A percentile compares a stretch with the other conserved stretches of the same genome.
Evolutionary conservation across 1,139 yeast genomes (phyloP).

Genomic region (Taphrina betulina): DNA sequence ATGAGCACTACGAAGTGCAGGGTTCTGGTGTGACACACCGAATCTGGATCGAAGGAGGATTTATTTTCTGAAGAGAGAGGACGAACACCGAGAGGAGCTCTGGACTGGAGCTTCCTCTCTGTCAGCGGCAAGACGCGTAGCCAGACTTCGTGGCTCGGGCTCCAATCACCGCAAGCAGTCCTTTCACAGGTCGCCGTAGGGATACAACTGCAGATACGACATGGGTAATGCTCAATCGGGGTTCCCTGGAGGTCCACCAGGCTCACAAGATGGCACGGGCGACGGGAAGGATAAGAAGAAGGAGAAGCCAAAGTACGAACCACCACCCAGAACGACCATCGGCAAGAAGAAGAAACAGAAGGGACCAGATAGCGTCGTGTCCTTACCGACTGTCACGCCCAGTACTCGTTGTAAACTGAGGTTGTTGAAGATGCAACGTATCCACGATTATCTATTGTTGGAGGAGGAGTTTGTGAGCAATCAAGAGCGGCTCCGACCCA

Average conservation of each 20-base stretch:
- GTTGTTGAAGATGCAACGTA: slow-evolving; percentile 87
- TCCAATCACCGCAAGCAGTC: too few species aligned
- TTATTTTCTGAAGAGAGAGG: too few species aligned
- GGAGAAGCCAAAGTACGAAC: slow-evolving; percentile 92
- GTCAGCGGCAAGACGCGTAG: too few species aligned
- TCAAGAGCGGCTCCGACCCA: slow-evolving; percentile 92
- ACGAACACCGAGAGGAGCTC: too few species aligned
- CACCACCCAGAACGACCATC: slow-evolving; percentile 92
- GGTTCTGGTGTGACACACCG: neutral
- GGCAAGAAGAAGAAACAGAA: slow-evolving; percentile 63
- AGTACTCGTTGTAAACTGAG: slow-evolving; percentile 90
- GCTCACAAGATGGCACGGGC: slow-evolving; percentile 10
- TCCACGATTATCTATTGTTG: slow-evolving; percentile 88
- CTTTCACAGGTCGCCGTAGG: too few species aligned
- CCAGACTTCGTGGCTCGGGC: too few species aligned
- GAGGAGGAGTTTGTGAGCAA: slow-evolving; percentile 96
- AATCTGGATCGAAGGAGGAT: neutral
- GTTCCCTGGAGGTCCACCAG: slow-evolving; percentile 14
- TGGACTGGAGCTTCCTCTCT: too few species aligned
- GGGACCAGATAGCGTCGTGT: slow-evolving; percentile 85
- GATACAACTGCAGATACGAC: too few species aligned
- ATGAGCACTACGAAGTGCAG: too few species aligned
- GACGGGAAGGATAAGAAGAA: slow-evolving; percentile 31
- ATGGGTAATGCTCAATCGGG: slow-evolving; percentile 33
- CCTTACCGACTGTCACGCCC: slow-evolving; percentile 86